A percentile compares a stretch with the other conserved stretches of the same genome.
phyloP scores from a whole-genome alignment of 2,329 filamentous ascomycete species.

The Sporothrix globosa region DNA sequence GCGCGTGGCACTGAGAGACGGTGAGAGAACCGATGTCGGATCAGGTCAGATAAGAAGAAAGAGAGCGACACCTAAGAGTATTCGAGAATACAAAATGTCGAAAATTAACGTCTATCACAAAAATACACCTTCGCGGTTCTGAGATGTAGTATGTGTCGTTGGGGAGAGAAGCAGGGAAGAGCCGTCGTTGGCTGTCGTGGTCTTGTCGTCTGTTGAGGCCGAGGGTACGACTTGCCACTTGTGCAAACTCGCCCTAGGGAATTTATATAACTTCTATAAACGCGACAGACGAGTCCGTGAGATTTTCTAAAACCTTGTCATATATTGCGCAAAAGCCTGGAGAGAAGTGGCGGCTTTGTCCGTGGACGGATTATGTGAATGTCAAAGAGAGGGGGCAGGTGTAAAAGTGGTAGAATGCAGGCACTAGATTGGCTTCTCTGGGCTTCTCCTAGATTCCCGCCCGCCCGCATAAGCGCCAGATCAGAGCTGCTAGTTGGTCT shows the following conservation, averaged over 20 bases:
- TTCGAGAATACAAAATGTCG: not conserved
- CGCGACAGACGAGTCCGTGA: not conserved
- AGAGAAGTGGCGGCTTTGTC: constrained; percentile 10
- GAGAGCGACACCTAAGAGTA: not conserved
- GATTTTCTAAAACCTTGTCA: not conserved
- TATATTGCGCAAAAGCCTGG: not conserved
- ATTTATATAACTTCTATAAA: not conserved
- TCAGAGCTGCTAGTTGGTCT: not conserved
- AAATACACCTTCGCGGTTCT: not conserved
- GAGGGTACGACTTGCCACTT: constrained; percentile 14
- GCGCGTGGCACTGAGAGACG: not conserved
- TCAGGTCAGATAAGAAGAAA: no score
- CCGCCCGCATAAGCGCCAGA: constrained; percentile 26
- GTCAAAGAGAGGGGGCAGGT: not conserved
- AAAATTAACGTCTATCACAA: not conserved
- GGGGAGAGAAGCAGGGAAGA: not conserved
- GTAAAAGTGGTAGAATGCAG: not conserved
- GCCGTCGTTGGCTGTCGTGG: not conserved
- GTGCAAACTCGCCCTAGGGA: not conserved
- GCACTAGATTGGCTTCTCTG: constrained; percentile 19
- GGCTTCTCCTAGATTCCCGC: constrained; percentile 24
- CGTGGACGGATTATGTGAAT: not conserved
- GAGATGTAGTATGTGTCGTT: not conserved
- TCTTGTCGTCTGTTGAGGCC: constrained; percentile 8
- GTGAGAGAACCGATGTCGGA: not conserved